Evolutionary conservation across 1,284 basidiomycete genomes (phyloP).

Genomic region (Hemileia vastatrix): DNA sequence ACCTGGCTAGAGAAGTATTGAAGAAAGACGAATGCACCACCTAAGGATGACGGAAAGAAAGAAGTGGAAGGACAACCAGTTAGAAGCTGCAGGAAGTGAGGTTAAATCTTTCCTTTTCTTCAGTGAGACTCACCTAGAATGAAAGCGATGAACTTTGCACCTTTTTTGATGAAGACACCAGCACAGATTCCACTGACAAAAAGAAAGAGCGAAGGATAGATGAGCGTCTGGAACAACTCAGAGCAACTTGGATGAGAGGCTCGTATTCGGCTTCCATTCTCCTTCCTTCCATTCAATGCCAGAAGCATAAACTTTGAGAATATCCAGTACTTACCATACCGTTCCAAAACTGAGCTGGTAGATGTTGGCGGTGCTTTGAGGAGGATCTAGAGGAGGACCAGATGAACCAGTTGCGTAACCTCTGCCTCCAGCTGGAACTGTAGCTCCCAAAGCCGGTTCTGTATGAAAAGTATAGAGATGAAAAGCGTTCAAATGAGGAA

Average conservation of each 20-base stretch:
- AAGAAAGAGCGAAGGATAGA: conserved; percentile 13
- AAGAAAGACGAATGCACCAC: no score
- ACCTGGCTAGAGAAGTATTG: not conserved
- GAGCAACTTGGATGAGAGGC: no score
- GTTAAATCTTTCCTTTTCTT: not conserved
- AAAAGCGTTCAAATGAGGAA: not conserved
- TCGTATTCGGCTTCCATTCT: no score
- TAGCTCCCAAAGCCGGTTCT: not conserved
- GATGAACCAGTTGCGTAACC: not conserved
- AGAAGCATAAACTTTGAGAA: not conserved
- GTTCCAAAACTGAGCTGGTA: conserved; percentile 82
- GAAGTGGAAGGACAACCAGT: no score
- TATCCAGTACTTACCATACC: conserved; percentile 51
- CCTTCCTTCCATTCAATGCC: not conserved
- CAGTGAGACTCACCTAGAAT: conserved; percentile 58
- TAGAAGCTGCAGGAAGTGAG: not conserved
- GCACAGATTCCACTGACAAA: conserved; percentile 79
- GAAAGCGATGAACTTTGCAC: conserved; percentile 71
- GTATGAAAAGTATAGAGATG: no score
- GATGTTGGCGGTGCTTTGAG: conserved; percentile 61
- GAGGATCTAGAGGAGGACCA: conserved; percentile 52
- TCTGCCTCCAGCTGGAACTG: not conserved
- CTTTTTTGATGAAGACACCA: conserved; percentile 89
- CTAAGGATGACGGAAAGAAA: no score
- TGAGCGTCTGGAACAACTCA: not conserved